These are phyloP conservation scores for Solanum corneliomulleri DNA, from an alignment of 257 asterid species.

Conservation along the genomic window DNA sequence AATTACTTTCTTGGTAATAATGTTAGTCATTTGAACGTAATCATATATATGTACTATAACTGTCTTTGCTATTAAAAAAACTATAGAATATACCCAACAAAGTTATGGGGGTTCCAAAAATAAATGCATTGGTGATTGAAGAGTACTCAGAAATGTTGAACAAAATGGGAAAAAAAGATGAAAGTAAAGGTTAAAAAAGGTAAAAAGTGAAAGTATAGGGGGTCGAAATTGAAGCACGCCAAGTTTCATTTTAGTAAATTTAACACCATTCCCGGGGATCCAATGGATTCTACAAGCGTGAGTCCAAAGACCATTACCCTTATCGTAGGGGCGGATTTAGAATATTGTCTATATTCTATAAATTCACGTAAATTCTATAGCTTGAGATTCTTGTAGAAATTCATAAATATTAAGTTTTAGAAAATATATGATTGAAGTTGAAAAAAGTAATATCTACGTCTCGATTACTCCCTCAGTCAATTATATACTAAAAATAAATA, in stretches of 20 bases:
- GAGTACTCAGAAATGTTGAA: conserved; percentile 2
- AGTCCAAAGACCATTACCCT: conserved; percentile 8
- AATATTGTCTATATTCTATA: not conserved
- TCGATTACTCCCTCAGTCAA: no score
- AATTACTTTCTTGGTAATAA: not conserved
- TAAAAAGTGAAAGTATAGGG: not conserved
- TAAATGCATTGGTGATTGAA: conserved; percentile 16
- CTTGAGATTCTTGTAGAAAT: not conserved
- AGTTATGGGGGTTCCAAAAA: conserved; percentile 14
- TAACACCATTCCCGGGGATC: conserved; percentile 25
- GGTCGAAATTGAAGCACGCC: conserved; percentile 48
- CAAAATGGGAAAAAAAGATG: not conserved
- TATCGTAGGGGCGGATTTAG: not conserved
- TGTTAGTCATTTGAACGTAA: not conserved
- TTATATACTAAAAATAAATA: no score
- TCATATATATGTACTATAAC: not conserved
- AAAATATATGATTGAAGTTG: not conserved
- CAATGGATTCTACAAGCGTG: conserved; percentile 44
- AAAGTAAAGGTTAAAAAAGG: conserved; percentile 4
- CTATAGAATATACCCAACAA: not conserved
- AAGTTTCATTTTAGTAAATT: conserved; percentile 1
- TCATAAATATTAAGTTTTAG: not conserved
- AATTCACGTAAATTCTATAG: not conserved
- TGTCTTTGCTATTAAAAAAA: not conserved
- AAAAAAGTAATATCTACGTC: no score